Evolutionary conservation across 345 rosid genomes (phyloP).

Genomic region (Euclidium syriacum): DNA sequence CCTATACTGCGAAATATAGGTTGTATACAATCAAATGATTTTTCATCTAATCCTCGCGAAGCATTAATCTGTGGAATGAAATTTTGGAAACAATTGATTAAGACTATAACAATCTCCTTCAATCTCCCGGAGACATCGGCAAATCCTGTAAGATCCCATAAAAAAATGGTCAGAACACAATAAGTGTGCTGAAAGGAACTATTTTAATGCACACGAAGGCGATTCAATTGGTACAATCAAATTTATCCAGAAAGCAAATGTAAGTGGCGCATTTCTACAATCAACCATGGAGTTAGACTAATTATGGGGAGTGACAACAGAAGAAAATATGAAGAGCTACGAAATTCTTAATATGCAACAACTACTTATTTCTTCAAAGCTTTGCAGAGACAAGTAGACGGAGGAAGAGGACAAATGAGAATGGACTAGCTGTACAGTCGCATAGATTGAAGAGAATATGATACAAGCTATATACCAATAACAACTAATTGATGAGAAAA

Average conservation of each 20-base stretch:
- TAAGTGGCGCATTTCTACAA: background rate
- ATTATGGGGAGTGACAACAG: background rate
- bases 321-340: background rate
- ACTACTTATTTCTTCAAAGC: background rate
- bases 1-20: constrained; percentile 57
- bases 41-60: constrained; percentile 39
- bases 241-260: background rate
- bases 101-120: constrained; percentile 63
- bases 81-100: constrained; percentile 65
- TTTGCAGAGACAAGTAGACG: constrained; percentile 4
- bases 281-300: background rate
- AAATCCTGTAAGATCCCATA: constrained; percentile 36
- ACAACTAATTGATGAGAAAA: background rate
- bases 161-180: background rate
- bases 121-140: constrained; percentile 42
- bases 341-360: background rate
- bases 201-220: background rate
- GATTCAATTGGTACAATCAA: background rate
- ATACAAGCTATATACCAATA: background rate
- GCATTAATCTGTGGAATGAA: constrained; percentile 50
- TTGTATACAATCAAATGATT: constrained; percentile 57
- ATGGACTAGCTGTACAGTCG: background rate
- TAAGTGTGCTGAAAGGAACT: too few species aligned
- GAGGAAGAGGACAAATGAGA: background rate
- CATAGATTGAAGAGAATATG: constrained; percentile 10